phyloP scores from a whole-genome alignment of 495 filamentous ascomycete genomes.

The Sabuloglossum arenarium region DNA sequence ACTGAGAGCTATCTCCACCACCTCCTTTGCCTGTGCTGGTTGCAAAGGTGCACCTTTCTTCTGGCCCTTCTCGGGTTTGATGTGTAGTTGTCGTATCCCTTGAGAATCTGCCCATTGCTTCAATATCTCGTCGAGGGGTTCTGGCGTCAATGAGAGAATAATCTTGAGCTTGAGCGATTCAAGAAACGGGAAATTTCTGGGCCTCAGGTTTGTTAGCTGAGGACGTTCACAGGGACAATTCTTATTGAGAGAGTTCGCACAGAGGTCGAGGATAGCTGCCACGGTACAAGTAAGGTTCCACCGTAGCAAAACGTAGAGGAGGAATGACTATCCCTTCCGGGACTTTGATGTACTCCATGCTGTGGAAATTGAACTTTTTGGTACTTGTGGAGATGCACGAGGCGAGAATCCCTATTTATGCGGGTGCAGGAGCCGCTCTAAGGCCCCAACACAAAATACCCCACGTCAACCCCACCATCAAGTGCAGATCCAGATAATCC shows the following conservation, averaged over 20 bases:
- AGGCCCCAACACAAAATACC: background rate
- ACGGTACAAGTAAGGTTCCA: slow-evolving; percentile 11
- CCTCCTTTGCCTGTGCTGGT: slow-evolving; percentile 7
- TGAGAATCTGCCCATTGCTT: slow-evolving; percentile 7
- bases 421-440: background rate
- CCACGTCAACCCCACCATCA: background rate
- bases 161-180: slow-evolving; percentile 12
- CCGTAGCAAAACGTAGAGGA: slow-evolving; percentile 10
- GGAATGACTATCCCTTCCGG: slow-evolving; percentile 9
- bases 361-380: background rate
- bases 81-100: slow-evolving; percentile 11
- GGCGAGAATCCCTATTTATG: background rate
- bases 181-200: slow-evolving; percentile 13
- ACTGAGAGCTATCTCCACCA: slow-evolving; percentile 6
- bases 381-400: background rate
- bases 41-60: slow-evolving; percentile 12
- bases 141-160: slow-evolving; percentile 12
- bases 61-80: slow-evolving; percentile 8
- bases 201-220: background rate
- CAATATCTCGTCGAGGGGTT: slow-evolving; percentile 7
- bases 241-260: background rate
- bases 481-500: background rate
- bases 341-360: background rate
- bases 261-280: slow-evolving; percentile 12
- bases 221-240: background rate